Percentiles rank a stretch among this genome's conserved stretches.
Conservation (phyloP, 106 monocot species). For the Allium sativum region DNA sequence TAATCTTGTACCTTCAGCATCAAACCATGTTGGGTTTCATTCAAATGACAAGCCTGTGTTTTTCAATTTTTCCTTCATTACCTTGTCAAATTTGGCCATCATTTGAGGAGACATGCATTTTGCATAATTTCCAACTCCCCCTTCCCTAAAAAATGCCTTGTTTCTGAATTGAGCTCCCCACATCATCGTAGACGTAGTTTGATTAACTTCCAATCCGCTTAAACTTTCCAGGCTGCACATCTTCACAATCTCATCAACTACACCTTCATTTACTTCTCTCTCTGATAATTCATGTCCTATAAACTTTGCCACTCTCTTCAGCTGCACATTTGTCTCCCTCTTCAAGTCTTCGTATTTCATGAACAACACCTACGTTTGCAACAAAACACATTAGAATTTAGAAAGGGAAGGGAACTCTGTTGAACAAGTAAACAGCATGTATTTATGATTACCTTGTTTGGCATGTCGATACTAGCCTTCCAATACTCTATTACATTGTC, state of each 20-base stretch:
- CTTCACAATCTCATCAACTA: slow-evolving; percentile 13
- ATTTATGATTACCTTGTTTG: background rate
- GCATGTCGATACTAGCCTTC: background rate
- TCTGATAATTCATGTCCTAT: slow-evolving; percentile 18
- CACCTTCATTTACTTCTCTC: slow-evolving; percentile 8
- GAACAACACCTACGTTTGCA: slow-evolving; percentile 7
- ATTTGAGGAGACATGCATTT: slow-evolving; percentile 15
- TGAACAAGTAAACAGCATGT: no score
- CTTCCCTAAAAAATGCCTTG: slow-evolving; percentile 10
- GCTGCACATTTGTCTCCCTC: background rate
- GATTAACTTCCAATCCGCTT: slow-evolving; percentile 17
- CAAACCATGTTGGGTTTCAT: background rate
- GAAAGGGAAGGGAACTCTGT: no score
- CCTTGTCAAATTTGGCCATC: slow-evolving; percentile 10
- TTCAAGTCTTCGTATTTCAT: slow-evolving; percentile 19
- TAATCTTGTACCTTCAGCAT: no score
- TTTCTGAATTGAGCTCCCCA: background rate
- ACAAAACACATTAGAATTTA: no score
- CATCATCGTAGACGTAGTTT: background rate
- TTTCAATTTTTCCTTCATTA: slow-evolving; percentile 11
- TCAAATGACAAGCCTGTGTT: background rate
- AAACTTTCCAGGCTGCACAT: slow-evolving; percentile 23
- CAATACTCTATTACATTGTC: slow-evolving; percentile 24
- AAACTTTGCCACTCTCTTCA: slow-evolving; percentile 22
- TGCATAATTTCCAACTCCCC: slow-evolving; percentile 18